phyloP scores from a whole-genome alignment of 805 yeast species.

The Hanseniaspora mollemarum region DNA sequence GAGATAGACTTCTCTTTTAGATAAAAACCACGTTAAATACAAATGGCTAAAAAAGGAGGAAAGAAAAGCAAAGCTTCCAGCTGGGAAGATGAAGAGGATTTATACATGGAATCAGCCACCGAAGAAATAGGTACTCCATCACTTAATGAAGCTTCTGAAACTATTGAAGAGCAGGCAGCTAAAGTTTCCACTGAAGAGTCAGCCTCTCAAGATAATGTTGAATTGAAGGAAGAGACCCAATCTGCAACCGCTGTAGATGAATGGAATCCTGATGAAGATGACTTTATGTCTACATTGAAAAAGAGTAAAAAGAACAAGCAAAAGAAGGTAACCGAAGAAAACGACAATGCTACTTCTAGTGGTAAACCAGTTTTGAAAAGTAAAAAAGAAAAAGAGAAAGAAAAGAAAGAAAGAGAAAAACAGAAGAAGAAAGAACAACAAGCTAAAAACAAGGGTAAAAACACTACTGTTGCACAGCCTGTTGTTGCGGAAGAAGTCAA shows the following conservation, averaged over 20 bases:
- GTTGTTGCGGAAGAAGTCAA: conserved; percentile 17
- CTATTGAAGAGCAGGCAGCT: conserved; percentile 18
- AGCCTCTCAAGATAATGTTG: conserved; percentile 22
- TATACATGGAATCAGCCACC: conserved; percentile 31
- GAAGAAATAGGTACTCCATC: conserved; percentile 40
- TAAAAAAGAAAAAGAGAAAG: conserved; percentile 89
- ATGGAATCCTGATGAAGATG: conserved; percentile 36
- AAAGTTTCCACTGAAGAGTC: conserved; percentile 17
- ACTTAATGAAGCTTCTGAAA: conserved; percentile 22
- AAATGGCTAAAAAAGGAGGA: conserved; percentile 44
- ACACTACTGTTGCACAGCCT: conserved; percentile 23
- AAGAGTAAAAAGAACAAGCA: conserved; percentile 64
- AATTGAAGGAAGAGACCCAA: conserved; percentile 17
- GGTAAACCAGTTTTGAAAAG: conserved; percentile 65
- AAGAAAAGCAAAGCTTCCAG: conserved; percentile 49
- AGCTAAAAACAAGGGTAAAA: conserved; percentile 33
- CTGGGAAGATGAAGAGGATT: conserved; percentile 66
- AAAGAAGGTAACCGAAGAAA: conserved; percentile 57
- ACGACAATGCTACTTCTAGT: conserved; percentile 38
- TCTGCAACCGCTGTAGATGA: conserved; percentile 34
- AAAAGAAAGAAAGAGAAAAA: conserved; percentile 87
- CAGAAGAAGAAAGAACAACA: conserved; percentile 50
- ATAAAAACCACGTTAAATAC: not conserved
- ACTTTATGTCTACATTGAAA: conserved; percentile 74
- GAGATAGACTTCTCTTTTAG: too few relatives aligned